Evolutionary conservation across 306 rosid genomes (phyloP).

Genomic region (Senna tora): DNA sequence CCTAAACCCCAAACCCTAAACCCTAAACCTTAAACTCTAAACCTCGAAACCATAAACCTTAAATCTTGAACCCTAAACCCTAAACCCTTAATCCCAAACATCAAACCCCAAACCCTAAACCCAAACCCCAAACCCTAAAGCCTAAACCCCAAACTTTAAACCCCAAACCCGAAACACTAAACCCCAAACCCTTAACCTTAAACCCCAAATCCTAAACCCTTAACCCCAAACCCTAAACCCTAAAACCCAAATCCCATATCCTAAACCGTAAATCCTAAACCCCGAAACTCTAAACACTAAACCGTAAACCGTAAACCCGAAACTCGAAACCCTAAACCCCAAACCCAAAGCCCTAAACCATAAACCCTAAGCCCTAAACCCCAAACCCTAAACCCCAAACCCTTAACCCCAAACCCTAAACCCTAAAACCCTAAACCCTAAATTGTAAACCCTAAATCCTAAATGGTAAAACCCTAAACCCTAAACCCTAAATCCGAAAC

Average conservation of each 20-base stretch:
- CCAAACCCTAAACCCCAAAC: conserved; percentile 31
- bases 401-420: too few species aligned
- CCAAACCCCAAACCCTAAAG: conserved; percentile 36
- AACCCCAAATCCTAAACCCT: conserved; percentile 30
- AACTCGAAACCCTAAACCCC: conserved; percentile 12
- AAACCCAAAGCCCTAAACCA: conserved; percentile 36
- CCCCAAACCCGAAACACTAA: conserved; percentile 32
- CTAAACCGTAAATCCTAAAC: conserved; percentile 22
- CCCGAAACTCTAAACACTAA: not conserved
- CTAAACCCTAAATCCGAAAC: too few species aligned
- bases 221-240: too few species aligned
- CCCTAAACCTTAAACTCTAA: conserved; percentile 26
- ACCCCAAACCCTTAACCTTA: conserved; percentile 31
- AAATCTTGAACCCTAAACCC: conserved; percentile 25
- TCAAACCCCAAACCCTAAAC: conserved; percentile 28
- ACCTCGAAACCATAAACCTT: conserved; percentile 20
- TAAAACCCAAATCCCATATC: too few species aligned
- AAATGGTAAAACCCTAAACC: too few species aligned
- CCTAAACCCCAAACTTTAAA: conserved; percentile 34
- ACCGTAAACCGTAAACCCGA: conserved; percentile 1
- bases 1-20: conserved; percentile 30
- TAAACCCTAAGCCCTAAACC: conserved; percentile 39
- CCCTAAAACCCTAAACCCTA: too few species aligned
- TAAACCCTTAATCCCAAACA: conserved; percentile 31
- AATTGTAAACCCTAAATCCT: too few species aligned